Evolutionary conservation across 495 filamentous ascomycete species (phyloP), one percentile per base, ranked within the genome.

Genomic region (Penicillium argentinense): DNA sequence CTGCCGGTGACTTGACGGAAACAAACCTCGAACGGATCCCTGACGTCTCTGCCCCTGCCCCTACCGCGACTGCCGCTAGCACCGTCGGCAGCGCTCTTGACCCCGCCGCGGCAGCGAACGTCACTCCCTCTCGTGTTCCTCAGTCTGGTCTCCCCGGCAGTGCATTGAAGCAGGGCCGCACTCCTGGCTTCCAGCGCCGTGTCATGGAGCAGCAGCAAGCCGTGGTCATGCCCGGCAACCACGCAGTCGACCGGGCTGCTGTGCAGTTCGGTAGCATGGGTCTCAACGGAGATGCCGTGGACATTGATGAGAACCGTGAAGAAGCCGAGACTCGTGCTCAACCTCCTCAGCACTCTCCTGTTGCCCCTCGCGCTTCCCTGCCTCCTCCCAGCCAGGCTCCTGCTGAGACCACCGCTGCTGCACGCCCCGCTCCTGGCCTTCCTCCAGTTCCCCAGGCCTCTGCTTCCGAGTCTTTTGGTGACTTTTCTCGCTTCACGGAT

Each of bases 171-270:
- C 87, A 91, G 14, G 83, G 86, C 30, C 83, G 91, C 33, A 83
- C 84, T 21, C 78, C 89, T 23, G 88, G 84, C 55, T 87, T 84
- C 59, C 83, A 91, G 61, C 83, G 91, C 21, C 84, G 88, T 51
- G 78, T 96, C 30, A 77, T 95, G 56, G 91, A 97, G 51, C 93
- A 99, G 59, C 91, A 92, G 60, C 95, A 99, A 65, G 89, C 91
- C 13, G 93, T 99, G 26, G 88, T 96, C 39, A 97, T 99, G 93
- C 93, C 93, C 23, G 90, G 89, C n/a, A 96, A 97, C 67, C 91
- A 95, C 56, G 91, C 90, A 28, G 88, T 98, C 7, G 91, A 96
- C 62, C 84, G 89, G 41, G 80, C 91, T 38, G 86, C 90, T n/a
- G 89, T 99, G 30, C 95, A 97, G 62, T 99, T 99, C 67, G 93